phyloP scores from a whole-genome alignment of 2,329 filamentous ascomycete species.

The Albifimbria verrucaria region DNA sequence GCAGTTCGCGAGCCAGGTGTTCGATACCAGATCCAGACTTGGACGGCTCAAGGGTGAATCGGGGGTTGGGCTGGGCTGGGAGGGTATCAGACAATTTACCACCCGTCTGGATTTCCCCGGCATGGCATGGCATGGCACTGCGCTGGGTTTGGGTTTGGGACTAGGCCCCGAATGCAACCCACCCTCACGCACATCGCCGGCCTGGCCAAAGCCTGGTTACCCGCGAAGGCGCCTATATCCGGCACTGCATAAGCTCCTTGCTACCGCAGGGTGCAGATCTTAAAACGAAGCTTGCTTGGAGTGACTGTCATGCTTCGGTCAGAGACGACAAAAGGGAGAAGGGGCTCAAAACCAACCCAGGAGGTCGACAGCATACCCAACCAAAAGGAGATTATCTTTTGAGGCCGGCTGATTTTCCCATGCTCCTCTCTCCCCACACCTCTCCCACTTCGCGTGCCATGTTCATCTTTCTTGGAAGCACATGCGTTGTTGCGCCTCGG shows the following conservation, averaged over 20 bases:
- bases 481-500: no score
- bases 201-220: no score
- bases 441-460: no score
- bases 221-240: background rate
- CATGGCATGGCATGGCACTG: constrained; percentile 4
- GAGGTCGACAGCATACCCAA: no score
- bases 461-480: no score
- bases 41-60: no score
- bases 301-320: no score
- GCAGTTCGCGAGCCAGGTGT: background rate
- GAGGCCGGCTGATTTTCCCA: no score
- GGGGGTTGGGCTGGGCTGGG: constrained; percentile 8
- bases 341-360: no score
- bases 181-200: background rate
- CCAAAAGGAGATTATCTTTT: no score
- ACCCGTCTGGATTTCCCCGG: constrained; percentile 13
- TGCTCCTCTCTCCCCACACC: no score
- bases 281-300: background rate
- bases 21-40: background rate
- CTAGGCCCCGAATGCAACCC: background rate
- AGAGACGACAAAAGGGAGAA: no score
- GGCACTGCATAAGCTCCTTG: background rate
- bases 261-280: background rate
- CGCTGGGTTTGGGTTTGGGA: background rate
- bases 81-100: constrained; percentile 13